Conservation (phyloP, 2,329 filamentous ascomycete genomes). For the Lachnellula willkommii region DNA sequence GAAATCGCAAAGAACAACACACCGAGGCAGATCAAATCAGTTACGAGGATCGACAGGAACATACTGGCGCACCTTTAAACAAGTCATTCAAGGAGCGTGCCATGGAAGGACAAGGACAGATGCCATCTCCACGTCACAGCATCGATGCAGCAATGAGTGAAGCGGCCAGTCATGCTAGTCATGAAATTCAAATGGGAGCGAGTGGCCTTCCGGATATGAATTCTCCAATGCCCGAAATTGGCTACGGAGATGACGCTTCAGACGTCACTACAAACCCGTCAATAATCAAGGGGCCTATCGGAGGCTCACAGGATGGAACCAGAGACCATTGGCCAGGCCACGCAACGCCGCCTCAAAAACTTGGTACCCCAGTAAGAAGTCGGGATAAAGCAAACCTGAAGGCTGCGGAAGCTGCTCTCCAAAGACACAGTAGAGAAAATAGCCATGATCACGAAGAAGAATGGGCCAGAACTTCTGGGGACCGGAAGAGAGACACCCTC, state of each 20-base stretch:
- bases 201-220: conserved; percentile 64
- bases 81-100: conserved; percentile 63
- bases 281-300: conserved; percentile 68
- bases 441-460: conserved; percentile 59
- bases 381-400: conserved; percentile 21
- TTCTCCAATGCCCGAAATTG: conserved; percentile 73
- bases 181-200: conserved; percentile 55
- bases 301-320: conserved; percentile 30
- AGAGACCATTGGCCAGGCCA: conserved; percentile 51
- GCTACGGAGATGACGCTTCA: conserved; percentile 53
- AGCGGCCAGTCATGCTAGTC: conserved; percentile 27
- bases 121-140: conserved; percentile 52
- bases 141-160: conserved; percentile 51
- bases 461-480: conserved; percentile 57
- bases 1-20: conserved; percentile 22
- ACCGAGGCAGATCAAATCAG: conserved; percentile 23
- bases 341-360: conserved; percentile 42
- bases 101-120: conserved; percentile 49
- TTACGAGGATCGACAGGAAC: conserved; percentile 24
- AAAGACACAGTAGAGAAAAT: conserved; percentile 47
- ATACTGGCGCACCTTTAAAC: conserved; percentile 50
- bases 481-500: conserved; percentile 60
- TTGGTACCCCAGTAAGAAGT: conserved; percentile 8
- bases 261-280: conserved; percentile 84
- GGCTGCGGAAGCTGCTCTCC: conserved; percentile 38